phyloP scores from a whole-genome alignment of 306 rosid species.

The Alnus glutinosa region DNA sequence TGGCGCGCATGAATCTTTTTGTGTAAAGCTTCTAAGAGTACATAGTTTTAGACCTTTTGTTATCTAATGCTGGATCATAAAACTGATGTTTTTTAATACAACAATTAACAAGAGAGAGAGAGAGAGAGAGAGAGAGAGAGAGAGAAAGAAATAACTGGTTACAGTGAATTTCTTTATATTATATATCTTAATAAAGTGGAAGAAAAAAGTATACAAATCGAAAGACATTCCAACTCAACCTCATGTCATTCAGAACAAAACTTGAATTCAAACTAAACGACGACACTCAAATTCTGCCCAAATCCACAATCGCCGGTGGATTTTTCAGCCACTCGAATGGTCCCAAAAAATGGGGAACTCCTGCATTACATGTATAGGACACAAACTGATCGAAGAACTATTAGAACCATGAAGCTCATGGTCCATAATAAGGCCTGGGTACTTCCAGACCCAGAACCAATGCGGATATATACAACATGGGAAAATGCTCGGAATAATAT shows the following conservation, averaged over 20 bases:
- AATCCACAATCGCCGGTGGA: not conserved
- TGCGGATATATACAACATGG: constrained; percentile 6
- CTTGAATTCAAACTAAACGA: constrained; percentile 3
- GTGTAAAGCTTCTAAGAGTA: too few species aligned
- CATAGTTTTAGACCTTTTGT: too few species aligned
- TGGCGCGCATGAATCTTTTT: too few species aligned
- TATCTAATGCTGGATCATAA: too few species aligned
- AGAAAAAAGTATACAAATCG: not conserved
- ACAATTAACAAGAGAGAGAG: too few species aligned
- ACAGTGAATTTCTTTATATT: not conserved
- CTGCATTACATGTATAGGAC: constrained; percentile 15
- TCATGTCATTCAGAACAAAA: not conserved
- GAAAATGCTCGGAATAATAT: too few species aligned
- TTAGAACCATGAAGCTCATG: constrained; percentile 9
- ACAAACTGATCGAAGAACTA: constrained; percentile 6
- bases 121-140: too few species aligned
- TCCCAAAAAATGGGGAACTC: constrained; percentile 6
- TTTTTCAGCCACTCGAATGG: constrained; percentile 8
- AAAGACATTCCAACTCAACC: constrained; percentile 1
- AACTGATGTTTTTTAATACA: too few species aligned
- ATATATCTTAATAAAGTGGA: not conserved
- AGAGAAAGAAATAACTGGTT: too few species aligned
- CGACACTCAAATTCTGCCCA: constrained; percentile 12
- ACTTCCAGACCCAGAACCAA: constrained; percentile 19
- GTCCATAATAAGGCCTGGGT: not conserved